A percentile compares a stretch with the other conserved stretches of the same genome.
Evolutionary conservation across 2,329 filamentous ascomycete species (phyloP).

Genomic region (Penicillium sp.): DNA sequence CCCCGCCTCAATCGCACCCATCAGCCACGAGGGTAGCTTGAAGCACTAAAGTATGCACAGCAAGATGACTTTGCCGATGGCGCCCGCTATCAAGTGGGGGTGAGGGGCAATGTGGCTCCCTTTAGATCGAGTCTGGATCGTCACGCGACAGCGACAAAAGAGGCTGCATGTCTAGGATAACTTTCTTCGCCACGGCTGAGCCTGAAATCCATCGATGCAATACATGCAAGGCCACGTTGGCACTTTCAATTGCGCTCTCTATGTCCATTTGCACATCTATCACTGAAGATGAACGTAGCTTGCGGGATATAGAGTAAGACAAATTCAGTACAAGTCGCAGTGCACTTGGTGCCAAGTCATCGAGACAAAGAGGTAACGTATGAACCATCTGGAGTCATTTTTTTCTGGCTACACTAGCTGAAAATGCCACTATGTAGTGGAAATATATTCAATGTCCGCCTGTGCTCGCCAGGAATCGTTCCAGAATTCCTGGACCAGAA

Average conservation of each 20-base stretch:
- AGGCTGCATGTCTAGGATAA: conserved; percentile 7
- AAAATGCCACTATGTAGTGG: not conserved
- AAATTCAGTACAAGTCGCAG: conserved; percentile 15
- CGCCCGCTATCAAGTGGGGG: conserved; percentile 7
- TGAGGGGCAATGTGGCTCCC: conserved; percentile 3
- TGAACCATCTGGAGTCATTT: conserved; percentile 9
- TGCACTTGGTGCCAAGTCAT: conserved; percentile 15
- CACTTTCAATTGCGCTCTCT: conserved; percentile 1
- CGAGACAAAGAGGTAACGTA: conserved; percentile 10
- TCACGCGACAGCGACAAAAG: not conserved
- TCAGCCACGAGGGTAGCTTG: conserved; percentile 12
- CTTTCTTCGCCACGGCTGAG: not conserved
- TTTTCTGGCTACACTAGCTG: not conserved
- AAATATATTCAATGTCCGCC: conserved; percentile 5
- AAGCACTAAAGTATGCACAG: conserved; percentile 10
- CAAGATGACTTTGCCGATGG: conserved; percentile 10
- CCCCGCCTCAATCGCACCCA: conserved; percentile 2
- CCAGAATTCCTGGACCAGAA: conserved; percentile 11
- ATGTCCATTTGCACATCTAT: not conserved
- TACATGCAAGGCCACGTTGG: conserved; percentile 1
- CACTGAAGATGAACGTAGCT: conserved; percentile 4
- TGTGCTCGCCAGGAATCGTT: conserved; percentile 11
- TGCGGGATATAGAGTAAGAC: conserved; percentile 9
- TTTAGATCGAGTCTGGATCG: conserved; percentile 3
- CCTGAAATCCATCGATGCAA: conserved; percentile 2